phyloP scores from a whole-genome alignment of 2,329 filamentous ascomycete species.

The Gremmenia infestans region DNA sequence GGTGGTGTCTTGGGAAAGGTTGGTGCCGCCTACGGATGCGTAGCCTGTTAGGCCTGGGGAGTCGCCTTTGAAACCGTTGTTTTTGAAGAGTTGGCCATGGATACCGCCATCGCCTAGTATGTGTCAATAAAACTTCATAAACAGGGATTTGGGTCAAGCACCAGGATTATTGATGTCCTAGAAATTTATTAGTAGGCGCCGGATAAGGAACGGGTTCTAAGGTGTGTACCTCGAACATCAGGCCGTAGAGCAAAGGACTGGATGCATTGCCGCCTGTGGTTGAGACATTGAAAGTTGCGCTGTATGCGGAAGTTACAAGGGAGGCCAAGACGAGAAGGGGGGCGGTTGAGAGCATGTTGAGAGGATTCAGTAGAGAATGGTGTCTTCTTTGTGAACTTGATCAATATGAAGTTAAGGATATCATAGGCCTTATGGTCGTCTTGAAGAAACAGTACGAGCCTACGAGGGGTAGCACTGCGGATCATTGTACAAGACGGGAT shows the following conservation, averaged over 20 bases:
- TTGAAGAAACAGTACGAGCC: too few relatives aligned
- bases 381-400: too few relatives aligned
- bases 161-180: constrained; percentile 5
- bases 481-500: too few relatives aligned
- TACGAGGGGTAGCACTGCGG: too few relatives aligned
- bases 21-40: constrained; percentile 9
- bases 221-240: constrained; percentile 15
- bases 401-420: too few relatives aligned
- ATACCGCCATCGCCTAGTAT: constrained; percentile 57
- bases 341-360: background rate
- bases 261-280: constrained; percentile 17
- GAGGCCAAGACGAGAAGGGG: background rate
- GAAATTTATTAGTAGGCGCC: too few relatives aligned
- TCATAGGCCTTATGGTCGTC: too few relatives aligned
- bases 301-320: background rate
- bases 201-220: background rate
- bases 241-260: constrained; percentile 17
- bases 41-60: constrained; percentile 6
- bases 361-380: background rate
- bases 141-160: background rate
- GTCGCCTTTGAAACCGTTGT: constrained; percentile 59
- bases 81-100: constrained; percentile 64
- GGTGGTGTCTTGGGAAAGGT: constrained; percentile 7
- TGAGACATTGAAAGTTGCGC: constrained; percentile 9
- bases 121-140: background rate